Percentiles rank a stretch among this genome's conserved stretches.
Evolutionary conservation across 352 stramenopile species (phyloP).

Genomic region (Globisporangium echinulatum): DNA sequence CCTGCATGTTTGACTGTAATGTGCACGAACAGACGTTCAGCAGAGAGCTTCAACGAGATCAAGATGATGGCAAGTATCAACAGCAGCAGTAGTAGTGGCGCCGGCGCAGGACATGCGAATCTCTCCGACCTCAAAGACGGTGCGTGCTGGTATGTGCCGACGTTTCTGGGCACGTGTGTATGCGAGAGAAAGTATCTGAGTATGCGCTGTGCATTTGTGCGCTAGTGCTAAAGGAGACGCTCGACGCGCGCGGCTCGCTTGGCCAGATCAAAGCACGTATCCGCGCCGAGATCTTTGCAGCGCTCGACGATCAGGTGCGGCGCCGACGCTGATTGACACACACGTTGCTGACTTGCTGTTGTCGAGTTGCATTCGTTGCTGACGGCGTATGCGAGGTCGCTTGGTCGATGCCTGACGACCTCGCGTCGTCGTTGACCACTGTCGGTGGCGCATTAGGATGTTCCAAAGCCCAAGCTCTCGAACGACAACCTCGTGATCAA

Average conservation of each 20-base stretch:
- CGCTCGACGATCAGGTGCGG: constrained; percentile 67
- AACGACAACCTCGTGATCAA: constrained; percentile 94
- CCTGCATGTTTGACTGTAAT: neutral
- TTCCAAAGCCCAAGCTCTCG: constrained; percentile 71
- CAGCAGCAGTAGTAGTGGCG: neutral
- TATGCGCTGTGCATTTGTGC: neutral
- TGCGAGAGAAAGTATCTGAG: neutral
- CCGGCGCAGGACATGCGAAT: constrained; percentile 16
- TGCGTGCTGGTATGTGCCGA: neutral
- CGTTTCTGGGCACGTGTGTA: neutral
- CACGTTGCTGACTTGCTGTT: neutral
- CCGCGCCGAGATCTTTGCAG: constrained; percentile 79
- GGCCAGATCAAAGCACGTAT: constrained; percentile 83
- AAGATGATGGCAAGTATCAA: constrained; percentile 4
- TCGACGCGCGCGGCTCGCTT: constrained; percentile 66
- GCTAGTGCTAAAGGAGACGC: constrained; percentile 76
- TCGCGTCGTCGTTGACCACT: neutral
- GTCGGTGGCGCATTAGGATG: constrained; percentile 8
- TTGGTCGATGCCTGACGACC: too few species aligned
- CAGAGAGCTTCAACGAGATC: neutral
- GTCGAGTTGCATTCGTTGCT: too few species aligned
- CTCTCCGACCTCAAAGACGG: constrained; percentile 62
- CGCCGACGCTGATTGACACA: neutral
- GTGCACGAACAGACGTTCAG: too few species aligned
- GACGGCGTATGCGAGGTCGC: too few species aligned